Evolutionary conservation across 495 filamentous ascomycete genomes (phyloP).

Genomic region (Penicillium roqueforti): DNA sequence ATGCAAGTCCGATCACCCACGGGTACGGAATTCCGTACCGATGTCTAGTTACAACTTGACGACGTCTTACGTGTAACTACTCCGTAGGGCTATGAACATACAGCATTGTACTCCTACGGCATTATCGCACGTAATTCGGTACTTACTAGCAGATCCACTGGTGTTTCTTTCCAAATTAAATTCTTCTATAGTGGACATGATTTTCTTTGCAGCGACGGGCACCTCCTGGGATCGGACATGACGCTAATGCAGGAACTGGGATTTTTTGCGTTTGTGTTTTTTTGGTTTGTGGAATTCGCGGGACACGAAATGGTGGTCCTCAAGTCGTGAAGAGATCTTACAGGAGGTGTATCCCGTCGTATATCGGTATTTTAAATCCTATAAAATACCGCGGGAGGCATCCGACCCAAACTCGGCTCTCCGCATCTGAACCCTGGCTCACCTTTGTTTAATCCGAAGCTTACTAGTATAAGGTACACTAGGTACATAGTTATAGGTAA

Average conservation of each 20-base stretch:
- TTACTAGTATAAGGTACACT: background rate
- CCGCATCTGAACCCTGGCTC: slow-evolving; percentile 13
- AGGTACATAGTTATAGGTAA: background rate
- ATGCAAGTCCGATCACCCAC: slow-evolving; percentile 5
- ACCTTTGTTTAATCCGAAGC: slow-evolving; percentile 3
- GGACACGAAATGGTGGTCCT: background rate
- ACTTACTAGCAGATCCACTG: background rate
- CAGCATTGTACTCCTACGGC: background rate
- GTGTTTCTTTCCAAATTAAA: background rate
- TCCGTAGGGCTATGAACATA: too few relatives aligned
- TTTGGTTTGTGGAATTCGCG: background rate
- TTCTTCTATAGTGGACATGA: slow-evolving; percentile 10
- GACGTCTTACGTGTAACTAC: too few relatives aligned
- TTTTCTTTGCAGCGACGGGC: slow-evolving; percentile 18
- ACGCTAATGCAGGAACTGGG: slow-evolving; percentile 46
- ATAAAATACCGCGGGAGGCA: slow-evolving; percentile 13
- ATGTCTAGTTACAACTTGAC: background rate
- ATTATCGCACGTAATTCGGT: background rate
- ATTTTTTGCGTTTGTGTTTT: slow-evolving; percentile 2
- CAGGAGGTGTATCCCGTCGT: background rate
- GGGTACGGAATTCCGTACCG: background rate
- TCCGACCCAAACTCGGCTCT: slow-evolving; percentile 1
- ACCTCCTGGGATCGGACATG: slow-evolving; percentile 18
- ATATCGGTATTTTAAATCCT: too few relatives aligned
- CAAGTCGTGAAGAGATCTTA: background rate